Evolutionary conservation across 441 rosid species (phyloP).

Genomic region (Gossypium trilobum): DNA sequence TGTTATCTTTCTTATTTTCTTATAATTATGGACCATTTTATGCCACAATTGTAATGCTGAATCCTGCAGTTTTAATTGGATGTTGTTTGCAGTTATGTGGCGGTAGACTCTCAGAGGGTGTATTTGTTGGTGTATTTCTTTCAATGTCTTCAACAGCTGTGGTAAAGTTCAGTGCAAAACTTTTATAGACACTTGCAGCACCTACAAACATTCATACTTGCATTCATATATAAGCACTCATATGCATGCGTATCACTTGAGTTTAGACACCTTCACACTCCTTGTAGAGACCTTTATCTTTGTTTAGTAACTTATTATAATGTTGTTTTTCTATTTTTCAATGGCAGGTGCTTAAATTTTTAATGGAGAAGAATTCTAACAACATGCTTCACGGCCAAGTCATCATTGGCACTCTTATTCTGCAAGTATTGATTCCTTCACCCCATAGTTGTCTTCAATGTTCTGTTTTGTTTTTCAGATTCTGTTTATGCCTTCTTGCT

Average conservation of each 20-base stretch:
- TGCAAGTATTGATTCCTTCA: slow-evolving; percentile 52
- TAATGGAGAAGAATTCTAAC: slow-evolving; percentile 83
- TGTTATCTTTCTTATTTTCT: neutral
- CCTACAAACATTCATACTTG: neutral
- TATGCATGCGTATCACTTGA: neutral
- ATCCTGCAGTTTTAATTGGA: neutral
- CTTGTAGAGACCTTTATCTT: neutral
- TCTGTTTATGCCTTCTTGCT: neutral
- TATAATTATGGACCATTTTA: neutral
- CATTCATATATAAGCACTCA: neutral
- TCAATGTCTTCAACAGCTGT: slow-evolving; percentile 97
- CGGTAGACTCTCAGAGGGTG: slow-evolving; percentile 82
- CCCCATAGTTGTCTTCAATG: neutral
- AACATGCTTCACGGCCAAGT: slow-evolving; percentile 92
- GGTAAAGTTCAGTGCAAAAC: slow-evolving; percentile 33
- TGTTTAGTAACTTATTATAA: neutral
- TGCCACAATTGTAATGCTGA: neutral
- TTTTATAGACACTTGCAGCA: neutral
- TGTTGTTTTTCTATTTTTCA: slow-evolving; percentile 14
- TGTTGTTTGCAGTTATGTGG: slow-evolving; percentile 71
- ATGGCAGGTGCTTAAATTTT: slow-evolving; percentile 83
- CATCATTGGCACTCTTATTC: slow-evolving; percentile 79
- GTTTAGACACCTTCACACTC: neutral
- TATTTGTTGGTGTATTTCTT: slow-evolving; percentile 78
- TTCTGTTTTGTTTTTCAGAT: neutral